Conservation (phyloP, 768 basidiomycete genomes). For the Kwoniella shandongensis region DNA sequence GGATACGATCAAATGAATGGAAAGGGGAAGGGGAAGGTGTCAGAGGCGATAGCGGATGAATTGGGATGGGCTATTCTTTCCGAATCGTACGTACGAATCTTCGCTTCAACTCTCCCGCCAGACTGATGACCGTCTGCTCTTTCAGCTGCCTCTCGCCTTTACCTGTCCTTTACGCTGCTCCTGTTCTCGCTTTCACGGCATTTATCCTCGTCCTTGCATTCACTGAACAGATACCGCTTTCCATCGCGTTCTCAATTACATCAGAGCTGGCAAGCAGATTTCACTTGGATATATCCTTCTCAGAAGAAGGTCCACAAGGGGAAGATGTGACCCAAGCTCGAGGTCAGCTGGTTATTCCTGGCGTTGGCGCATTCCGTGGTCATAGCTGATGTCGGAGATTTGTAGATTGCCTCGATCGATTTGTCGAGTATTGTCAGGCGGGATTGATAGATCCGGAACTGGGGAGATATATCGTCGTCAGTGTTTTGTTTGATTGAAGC, state of each 20-base stretch:
- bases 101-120: background rate
- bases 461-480: slow-evolving; percentile 10
- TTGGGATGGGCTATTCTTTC: slow-evolving; percentile 28
- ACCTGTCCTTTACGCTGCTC: slow-evolving; percentile 31
- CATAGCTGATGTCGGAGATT: too few relatives aligned
- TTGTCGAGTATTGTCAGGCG: slow-evolving; percentile 11
- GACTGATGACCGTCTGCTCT: background rate
- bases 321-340: slow-evolving; percentile 17
- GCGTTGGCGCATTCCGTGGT: too few relatives aligned
- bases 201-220: slow-evolving; percentile 26
- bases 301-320: slow-evolving; percentile 13
- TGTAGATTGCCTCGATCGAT: slow-evolving; percentile 8
- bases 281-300: slow-evolving; percentile 22
- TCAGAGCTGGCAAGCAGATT: slow-evolving; percentile 29
- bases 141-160: slow-evolving; percentile 33
- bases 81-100: slow-evolving; percentile 25
- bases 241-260: slow-evolving; percentile 5
- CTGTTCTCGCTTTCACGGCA: slow-evolving; percentile 32
- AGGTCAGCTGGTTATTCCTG: too few relatives aligned
- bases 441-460: slow-evolving; percentile 19
- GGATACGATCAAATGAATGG: slow-evolving; percentile 1
- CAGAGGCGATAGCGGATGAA: slow-evolving; percentile 21
- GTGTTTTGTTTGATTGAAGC: background rate
- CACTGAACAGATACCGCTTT: slow-evolving; percentile 17
- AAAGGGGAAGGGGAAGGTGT: slow-evolving; percentile 16